Percentiles rank a stretch among this genome's conserved stretches.
These are phyloP conservation scores for Stephanodiscus triporus DNA, from an alignment of 108 stramenopile species.

Conservation along the genomic window DNA sequence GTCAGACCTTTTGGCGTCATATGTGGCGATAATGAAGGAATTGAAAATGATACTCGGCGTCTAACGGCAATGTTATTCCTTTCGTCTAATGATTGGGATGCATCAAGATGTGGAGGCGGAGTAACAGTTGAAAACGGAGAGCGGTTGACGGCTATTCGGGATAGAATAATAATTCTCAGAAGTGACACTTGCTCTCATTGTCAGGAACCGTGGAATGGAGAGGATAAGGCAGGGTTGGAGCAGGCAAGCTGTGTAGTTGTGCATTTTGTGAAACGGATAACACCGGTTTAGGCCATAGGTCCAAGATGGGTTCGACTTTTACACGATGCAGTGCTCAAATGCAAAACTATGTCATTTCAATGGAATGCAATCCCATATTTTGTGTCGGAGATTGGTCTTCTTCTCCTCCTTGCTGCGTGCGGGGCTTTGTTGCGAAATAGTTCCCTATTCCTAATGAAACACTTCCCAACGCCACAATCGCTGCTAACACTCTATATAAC, in stretches of 20 bases:
- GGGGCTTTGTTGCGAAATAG: slow-evolving; percentile 1
- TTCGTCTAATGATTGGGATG: slow-evolving; percentile 40
- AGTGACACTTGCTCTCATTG: slow-evolving; percentile 47
- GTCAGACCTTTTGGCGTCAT: slow-evolving; percentile 38
- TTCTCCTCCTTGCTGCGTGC: neutral
- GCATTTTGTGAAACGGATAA: slow-evolving; percentile 41
- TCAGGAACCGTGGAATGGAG: slow-evolving; percentile 41
- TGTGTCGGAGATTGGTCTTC: neutral
- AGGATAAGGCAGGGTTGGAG: slow-evolving; percentile 25
- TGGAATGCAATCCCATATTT: neutral
- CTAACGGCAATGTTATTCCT: slow-evolving; percentile 40
- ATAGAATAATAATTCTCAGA: slow-evolving; percentile 34
- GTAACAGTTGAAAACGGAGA: slow-evolving; percentile 35
- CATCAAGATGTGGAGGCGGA: slow-evolving; percentile 29
- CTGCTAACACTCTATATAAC: slow-evolving; percentile 45
- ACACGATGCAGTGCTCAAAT: neutral
- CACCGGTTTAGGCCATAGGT: no score
- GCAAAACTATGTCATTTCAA: neutral
- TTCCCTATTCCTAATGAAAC: slow-evolving; percentile 23
- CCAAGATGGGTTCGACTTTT: neutral
- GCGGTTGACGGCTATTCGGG: slow-evolving; percentile 24
- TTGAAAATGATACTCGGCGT: slow-evolving; percentile 26
- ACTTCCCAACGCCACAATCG: slow-evolving; percentile 45
- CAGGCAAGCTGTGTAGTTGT: slow-evolving; percentile 33
- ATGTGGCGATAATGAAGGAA: slow-evolving; percentile 34